These are phyloP conservation scores for Odontarrhena argentea DNA, from an alignment of 345 rosid genomes.

Conservation along the genomic window DNA sequence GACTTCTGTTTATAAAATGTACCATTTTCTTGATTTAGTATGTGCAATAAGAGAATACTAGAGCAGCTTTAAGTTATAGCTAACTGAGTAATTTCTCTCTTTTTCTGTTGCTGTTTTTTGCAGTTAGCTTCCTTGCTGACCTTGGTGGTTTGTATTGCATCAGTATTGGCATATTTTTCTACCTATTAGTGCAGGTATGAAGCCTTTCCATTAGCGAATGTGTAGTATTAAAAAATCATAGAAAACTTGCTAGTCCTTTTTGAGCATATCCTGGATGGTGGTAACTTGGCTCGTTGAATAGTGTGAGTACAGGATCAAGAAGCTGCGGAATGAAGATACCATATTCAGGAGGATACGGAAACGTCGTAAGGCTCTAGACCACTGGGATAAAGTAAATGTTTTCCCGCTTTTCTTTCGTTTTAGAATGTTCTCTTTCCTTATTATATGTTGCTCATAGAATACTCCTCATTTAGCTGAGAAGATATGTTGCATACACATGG, in stretches of 20 bases:
- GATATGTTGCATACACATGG: slow-evolving; percentile 87
- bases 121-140: slow-evolving; percentile 98
- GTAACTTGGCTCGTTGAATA: slow-evolving; percentile 40
- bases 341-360: slow-evolving; percentile 63
- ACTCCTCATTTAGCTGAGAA: slow-evolving; percentile 65
- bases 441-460: slow-evolving; percentile 29
- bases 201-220: slow-evolving; percentile 16
- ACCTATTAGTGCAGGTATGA: slow-evolving; percentile 81
- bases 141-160: slow-evolving; percentile 98
- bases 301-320: slow-evolving; percentile 87
- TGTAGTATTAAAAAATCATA: neutral
- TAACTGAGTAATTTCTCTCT: neutral
- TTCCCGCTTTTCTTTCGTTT: slow-evolving; percentile 14
- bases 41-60: slow-evolving; percentile 12
- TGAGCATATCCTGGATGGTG: slow-evolving; percentile 21
- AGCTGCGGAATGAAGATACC: slow-evolving; percentile 79
- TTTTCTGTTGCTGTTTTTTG: slow-evolving; percentile 37
- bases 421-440: slow-evolving; percentile 10
- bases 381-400: slow-evolving; percentile 77
- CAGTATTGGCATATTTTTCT: slow-evolving; percentile 90
- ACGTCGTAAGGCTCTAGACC: slow-evolving; percentile 77
- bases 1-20: neutral
- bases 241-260: neutral
- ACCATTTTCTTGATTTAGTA: slow-evolving; percentile 21
- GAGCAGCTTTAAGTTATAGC: slow-evolving; percentile 18